A percentile compares a stretch with the other conserved stretches of the same genome.
Conservation (phyloP, 2,329 filamentous ascomycete species). For the Macroventuria anomochaeta region DNA sequence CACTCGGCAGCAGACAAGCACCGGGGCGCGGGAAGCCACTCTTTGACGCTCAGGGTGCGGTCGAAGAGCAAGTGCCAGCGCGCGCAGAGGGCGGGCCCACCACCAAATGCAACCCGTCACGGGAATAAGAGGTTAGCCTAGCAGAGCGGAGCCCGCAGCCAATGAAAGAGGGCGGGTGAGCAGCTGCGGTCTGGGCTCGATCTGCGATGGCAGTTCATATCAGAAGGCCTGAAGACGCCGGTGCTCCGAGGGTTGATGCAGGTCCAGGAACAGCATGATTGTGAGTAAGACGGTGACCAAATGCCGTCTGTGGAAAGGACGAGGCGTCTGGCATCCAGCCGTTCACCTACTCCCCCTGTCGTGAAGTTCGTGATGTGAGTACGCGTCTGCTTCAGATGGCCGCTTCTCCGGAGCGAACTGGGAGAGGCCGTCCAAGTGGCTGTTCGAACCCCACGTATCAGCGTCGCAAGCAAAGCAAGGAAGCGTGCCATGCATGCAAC, state of each 20-base stretch:
- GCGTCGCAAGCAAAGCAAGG: constrained; percentile 6
- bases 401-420: not conserved
- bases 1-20: constrained; percentile 16
- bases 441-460: constrained; percentile 1
- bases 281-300: too few relatives aligned
- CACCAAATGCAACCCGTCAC: constrained; percentile 8
- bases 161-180: constrained; percentile 19
- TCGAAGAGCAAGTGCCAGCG: constrained; percentile 4
- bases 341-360: too few relatives aligned
- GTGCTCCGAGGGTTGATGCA: constrained; percentile 7
- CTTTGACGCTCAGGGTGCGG: constrained; percentile 3
- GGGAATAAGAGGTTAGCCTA: constrained; percentile 18
- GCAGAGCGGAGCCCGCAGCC: constrained; percentile 26
- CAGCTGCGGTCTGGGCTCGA: constrained; percentile 17
- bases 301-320: too few relatives aligned
- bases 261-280: too few relatives aligned
- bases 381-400: not conserved
- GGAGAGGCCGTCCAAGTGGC: not conserved
- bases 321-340: too few relatives aligned
- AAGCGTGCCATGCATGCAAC: constrained; percentile 3
- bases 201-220: constrained; percentile 1
- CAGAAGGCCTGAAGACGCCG: constrained; percentile 5
- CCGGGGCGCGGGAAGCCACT: constrained; percentile 10
- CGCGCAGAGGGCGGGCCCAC: constrained; percentile 5
- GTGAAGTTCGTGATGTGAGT: too few relatives aligned